Evolutionary conservation across 2,329 filamentous ascomycete species (phyloP).

Genomic region (Pseudophaeomoniella oleicola): DNA sequence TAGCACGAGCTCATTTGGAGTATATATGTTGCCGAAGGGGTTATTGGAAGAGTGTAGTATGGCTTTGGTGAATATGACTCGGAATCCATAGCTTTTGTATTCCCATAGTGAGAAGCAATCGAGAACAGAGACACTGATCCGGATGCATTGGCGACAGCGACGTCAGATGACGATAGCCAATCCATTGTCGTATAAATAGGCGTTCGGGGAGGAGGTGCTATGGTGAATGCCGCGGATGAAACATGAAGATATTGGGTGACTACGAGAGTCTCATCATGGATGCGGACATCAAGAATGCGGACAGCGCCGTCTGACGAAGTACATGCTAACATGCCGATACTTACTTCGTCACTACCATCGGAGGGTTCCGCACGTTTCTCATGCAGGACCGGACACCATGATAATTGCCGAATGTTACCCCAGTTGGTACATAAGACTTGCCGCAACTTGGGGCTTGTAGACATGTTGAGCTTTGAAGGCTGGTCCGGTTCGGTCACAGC

Average conservation of each 20-base stretch:
- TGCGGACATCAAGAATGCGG: slow-evolving; percentile 37
- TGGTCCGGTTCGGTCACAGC: slow-evolving; percentile 16
- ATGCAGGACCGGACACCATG: slow-evolving; percentile 39
- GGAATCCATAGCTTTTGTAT: slow-evolving; percentile 1
- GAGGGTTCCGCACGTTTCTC: slow-evolving; percentile 14
- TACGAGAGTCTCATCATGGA: slow-evolving; percentile 8
- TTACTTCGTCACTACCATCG: slow-evolving; percentile 15
- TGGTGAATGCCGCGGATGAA: slow-evolving; percentile 2
- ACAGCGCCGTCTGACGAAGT: slow-evolving; percentile 45
- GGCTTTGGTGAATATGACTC: slow-evolving; percentile 15
- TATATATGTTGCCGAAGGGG: slow-evolving; percentile 21
- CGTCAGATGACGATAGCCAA: slow-evolving; percentile 41
- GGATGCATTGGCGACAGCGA: slow-evolving; percentile 41
- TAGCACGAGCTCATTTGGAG: slow-evolving; percentile 31
- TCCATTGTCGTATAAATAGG: slow-evolving; percentile 41
- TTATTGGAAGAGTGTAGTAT: slow-evolving; percentile 15
- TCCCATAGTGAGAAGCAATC: slow-evolving; percentile 13
- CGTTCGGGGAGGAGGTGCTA: slow-evolving; percentile 22
- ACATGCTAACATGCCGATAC: slow-evolving; percentile 39
- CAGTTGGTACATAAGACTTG: slow-evolving; percentile 41
- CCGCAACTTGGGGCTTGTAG: slow-evolving; percentile 27
- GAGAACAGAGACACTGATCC: slow-evolving; percentile 43
- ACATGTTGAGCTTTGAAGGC: slow-evolving; percentile 27
- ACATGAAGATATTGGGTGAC: slow-evolving; percentile 6
- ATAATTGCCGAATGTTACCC: slow-evolving; percentile 38